phyloP scores from a whole-genome alignment of 257 asterid species.

The Solanum pinnatisectum region DNA sequence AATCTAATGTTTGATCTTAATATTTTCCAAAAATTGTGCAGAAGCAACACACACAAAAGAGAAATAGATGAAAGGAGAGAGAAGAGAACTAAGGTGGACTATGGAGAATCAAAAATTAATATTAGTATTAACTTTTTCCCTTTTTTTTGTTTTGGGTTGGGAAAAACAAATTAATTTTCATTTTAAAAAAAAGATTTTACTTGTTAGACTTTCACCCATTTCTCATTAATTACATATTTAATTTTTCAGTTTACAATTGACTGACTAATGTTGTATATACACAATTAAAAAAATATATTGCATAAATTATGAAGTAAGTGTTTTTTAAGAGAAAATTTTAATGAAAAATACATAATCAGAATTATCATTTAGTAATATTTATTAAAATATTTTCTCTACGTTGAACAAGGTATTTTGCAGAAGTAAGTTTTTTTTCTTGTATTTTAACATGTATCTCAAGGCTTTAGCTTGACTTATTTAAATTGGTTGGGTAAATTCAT shows the following conservation, averaged over 20 bases:
- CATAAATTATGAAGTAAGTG: no score
- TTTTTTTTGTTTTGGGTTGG: background rate
- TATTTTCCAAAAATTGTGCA: background rate
- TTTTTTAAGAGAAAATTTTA: background rate
- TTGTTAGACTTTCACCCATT: background rate
- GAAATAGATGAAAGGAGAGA: background rate
- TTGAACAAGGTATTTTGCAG: background rate
- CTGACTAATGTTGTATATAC: background rate
- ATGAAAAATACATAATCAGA: background rate
- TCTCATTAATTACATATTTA: background rate
- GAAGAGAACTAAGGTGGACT: background rate
- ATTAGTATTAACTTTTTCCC: background rate
- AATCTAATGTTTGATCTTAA: background rate
- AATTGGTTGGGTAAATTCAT: background rate
- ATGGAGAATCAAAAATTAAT: background rate
- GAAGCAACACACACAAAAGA: background rate
- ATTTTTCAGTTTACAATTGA: background rate
- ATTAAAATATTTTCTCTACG: background rate
- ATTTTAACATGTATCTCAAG: background rate
- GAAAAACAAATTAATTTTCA: background rate
- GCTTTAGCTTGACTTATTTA: background rate
- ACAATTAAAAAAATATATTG: no score
- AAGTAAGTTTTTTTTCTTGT: background rate
- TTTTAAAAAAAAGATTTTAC: background rate
- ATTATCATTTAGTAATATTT: background rate